Evolutionary conservation across 2,329 filamentous ascomycete species (phyloP), one percentile per base, ranked within the genome.

Genomic region (Bipolaris zeicola): DNA sequence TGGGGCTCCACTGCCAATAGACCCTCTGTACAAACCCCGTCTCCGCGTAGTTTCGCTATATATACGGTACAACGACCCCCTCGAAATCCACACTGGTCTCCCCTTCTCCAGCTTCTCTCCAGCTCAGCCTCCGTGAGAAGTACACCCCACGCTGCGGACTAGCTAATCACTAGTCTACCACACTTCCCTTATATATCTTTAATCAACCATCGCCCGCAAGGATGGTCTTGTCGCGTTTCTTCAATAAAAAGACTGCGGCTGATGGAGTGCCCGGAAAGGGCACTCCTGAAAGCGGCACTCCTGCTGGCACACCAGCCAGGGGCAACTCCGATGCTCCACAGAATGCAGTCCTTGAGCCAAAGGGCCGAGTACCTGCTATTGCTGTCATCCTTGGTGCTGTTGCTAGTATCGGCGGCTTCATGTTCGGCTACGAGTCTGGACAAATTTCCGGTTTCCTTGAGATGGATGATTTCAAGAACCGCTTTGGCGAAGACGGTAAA

Each of bases 351-450:
- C 33, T 65, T 22, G 60, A 61, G 38, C 64, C 65, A 16, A 55
- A 63, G 31, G 68, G 69, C 28, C 61, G 66, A 3, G 65, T 72
- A 5, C 70, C 70, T 47, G 56, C 57, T 6, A 63, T 72, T n/a
- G 64, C 70, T 1, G 48, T 72, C 5, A 59, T 74, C 11, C 66
- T 75, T 14, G 72, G 69, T 48, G 63, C 71, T 1, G 50, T 69
- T 10, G 71, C 71, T 37, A 73, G 70, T 57, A 72, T 74, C 42
- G 72, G 72, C 41, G 71, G 72, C 11, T 74, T 75, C 63, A 71
- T 75, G 61, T 75, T 74, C 43, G 72, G 72, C 22, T 57, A 60
- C 20, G 59, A 64, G 28, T 58, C 54, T 46, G 59, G 62, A 28
- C 62, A 64, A 37, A 61, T 62, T 13, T 58, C 57, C 36, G 64